These are phyloP conservation scores for Talaromyces nanjingensis DNA, from an alignment of 495 filamentous ascomycete species.

Conservation along the genomic window DNA sequence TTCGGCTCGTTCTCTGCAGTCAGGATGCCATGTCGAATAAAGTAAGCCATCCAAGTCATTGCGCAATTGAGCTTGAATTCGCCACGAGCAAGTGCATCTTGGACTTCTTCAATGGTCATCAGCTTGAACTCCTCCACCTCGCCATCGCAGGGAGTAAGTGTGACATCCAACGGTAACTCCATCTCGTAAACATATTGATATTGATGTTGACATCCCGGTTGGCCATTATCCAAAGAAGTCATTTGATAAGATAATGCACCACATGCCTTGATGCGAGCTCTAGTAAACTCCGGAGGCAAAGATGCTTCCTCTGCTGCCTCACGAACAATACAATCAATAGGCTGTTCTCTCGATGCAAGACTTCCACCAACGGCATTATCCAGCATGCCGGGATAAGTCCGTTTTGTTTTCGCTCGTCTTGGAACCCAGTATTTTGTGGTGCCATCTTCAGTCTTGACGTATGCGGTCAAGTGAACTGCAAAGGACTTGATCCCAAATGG, in stretches of 20 bases:
- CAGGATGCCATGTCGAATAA: constrained; percentile 48
- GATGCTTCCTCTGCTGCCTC: constrained; percentile 51
- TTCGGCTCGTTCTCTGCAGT: constrained; percentile 41
- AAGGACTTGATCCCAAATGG: constrained; percentile 45
- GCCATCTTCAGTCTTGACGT: constrained; percentile 18
- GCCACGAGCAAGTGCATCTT: constrained; percentile 26
- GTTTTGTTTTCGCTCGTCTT: constrained; percentile 33
- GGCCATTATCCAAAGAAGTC: too few species aligned
- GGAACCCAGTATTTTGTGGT: constrained; percentile 45
- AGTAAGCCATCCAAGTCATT: constrained; percentile 45
- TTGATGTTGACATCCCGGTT: too few species aligned
- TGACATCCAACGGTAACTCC: constrained; percentile 27
- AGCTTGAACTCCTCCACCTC: constrained; percentile 46
- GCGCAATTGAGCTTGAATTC: constrained; percentile 51
- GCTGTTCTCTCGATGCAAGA: constrained; percentile 30
- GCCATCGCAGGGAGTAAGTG: constrained; percentile 39
- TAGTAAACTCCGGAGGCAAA: constrained; percentile 14
- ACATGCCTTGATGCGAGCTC: constrained; percentile 14
- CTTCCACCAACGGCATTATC: constrained; percentile 52
- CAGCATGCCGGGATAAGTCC: constrained; percentile 46
- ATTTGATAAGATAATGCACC: too few species aligned
- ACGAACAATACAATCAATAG: constrained; percentile 43
- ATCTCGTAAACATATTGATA: constrained; percentile 44
- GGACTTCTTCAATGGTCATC: constrained; percentile 41
- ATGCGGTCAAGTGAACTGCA: constrained; percentile 46